Evolutionary conservation across 1,284 basidiomycete genomes (phyloP).

Genomic region (Ustilago lituana): DNA sequence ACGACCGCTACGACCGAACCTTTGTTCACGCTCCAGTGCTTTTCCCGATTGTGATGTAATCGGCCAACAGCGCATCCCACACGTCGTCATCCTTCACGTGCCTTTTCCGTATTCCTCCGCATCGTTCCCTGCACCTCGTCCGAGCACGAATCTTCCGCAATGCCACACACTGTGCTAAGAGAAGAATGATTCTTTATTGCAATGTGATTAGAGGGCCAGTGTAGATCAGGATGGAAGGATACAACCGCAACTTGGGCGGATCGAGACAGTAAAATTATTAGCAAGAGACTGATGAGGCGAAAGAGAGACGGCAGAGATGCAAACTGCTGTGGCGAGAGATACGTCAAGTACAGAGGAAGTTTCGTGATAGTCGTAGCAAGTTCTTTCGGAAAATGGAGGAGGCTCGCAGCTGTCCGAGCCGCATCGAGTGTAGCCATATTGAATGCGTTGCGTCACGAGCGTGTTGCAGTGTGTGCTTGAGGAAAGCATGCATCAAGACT

Average conservation of each 20-base stretch:
- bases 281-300: constrained; percentile 17
- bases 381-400: background rate
- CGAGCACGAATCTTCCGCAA: too few relatives aligned
- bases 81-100: too few relatives aligned
- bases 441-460: too few relatives aligned
- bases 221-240: constrained; percentile 8
- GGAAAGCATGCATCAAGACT: constrained; percentile 6
- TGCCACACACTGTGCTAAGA: too few relatives aligned
- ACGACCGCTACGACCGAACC: constrained; percentile 34
- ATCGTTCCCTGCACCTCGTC: too few relatives aligned
- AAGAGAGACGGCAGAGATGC: background rate
- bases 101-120: background rate
- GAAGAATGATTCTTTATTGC: too few relatives aligned
- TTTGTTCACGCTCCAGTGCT: too few relatives aligned
- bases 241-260: constrained; percentile 11
- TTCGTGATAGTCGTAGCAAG: constrained; percentile 6
- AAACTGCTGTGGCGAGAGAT: background rate
- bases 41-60: too few relatives aligned
- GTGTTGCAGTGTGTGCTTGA: too few relatives aligned
- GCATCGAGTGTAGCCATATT: too few relatives aligned
- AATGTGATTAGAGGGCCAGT: constrained; percentile 37
- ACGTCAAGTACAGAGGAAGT: background rate
- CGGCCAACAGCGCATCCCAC: too few relatives aligned
- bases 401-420: constrained; percentile 5
- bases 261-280: constrained; percentile 22